Evolutionary conservation across 306 rosid species (phyloP).

Genomic region (peach (Prunus persica)): DNA sequence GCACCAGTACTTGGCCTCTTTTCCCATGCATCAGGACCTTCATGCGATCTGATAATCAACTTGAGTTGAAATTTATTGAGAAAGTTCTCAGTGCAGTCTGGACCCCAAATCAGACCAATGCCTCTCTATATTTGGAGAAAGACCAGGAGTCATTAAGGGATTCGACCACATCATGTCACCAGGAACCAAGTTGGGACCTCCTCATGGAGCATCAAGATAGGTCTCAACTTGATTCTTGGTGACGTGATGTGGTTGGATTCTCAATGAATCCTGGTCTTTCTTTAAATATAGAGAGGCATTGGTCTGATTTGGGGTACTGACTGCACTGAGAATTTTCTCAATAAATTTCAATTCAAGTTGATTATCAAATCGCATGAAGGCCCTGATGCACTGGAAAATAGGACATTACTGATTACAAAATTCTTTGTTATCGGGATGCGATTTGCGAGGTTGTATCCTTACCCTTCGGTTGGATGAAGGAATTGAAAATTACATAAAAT

Average conservation of each 20-base stretch:
- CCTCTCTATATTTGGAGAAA: conserved; percentile 81
- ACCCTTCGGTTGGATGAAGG: too few relatives aligned
- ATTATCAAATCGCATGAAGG: too few relatives aligned
- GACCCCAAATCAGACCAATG: conserved; percentile 86
- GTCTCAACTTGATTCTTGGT: conserved; percentile 79
- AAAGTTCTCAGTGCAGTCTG: conserved; percentile 83
- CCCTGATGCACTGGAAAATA: too few relatives aligned
- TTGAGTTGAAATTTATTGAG: conserved; percentile 60
- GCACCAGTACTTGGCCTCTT: too few relatives aligned
- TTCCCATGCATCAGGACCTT: too few relatives aligned
- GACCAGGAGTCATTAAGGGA: conserved; percentile 71
- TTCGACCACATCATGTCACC: conserved; percentile 96
- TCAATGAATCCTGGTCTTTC: conserved; percentile 68
- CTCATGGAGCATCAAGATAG: conserved; percentile 97
- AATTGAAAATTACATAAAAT: too few relatives aligned
- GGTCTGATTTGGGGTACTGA: conserved; percentile 89
- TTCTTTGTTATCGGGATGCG: too few relatives aligned
- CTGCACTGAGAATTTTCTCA: conserved; percentile 77
- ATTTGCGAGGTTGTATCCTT: too few relatives aligned
- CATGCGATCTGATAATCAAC: conserved; percentile 4
- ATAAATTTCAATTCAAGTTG: conserved; percentile 53
- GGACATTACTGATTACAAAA: too few relatives aligned
- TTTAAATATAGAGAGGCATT: conserved; percentile 77
- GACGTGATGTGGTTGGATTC: conserved; percentile 94
- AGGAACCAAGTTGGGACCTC: conserved; percentile 77